Base-by-base conservation (phyloP, 2,329 filamentous ascomycete species). In the Raffaelea albimanens region DNA sequence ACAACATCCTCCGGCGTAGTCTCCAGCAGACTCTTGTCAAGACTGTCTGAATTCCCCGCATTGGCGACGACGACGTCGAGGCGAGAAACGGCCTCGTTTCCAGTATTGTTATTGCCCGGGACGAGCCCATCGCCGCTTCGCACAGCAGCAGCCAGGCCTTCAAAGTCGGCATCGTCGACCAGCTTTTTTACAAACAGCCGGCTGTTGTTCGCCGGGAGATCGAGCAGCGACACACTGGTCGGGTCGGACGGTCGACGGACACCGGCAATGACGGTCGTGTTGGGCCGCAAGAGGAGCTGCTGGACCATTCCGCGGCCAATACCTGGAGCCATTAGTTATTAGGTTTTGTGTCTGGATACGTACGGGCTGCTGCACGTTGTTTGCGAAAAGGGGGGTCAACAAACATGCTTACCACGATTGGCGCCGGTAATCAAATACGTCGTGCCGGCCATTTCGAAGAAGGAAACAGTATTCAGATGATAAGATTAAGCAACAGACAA, bases 151-250 rank as follows among this genome's bases (percentile, higher is more conserved):
- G 39, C 14, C 7, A 58, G 52, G 2, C 51, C 45, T 34, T 46
- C 23, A 10, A 45, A 54, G 45, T 48, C 41, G 40, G 46, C 13
- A 22, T 43, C 20, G 2, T 56, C 56, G 50, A 55, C 50, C 11
- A 61, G 54, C 19, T 55, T 52, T 31, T 58, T 14, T 14, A 55
- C 40, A 23, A 58, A 39, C 5, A 58, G 46, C 8, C 22, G 44
- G 47, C 52, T 56, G 19, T 43, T 43, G 4, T 50, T 18, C 18
- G 53, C 60, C 64, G 95, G 86, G 20, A 94, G 71, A 58, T 88
- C 82, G 65, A 91, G 85, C 20, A 96, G 73, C 23, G 83, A 81
- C 3, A 87, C 94, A 13, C 49, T 44, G 11, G 52, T 44, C 16
- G 49, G 39, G 29, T 53, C 40, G 29, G 53, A 16, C 3, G 55